Conservation (phyloP, 352 stramenopile genomes). For the Pythium brassicae region DNA sequence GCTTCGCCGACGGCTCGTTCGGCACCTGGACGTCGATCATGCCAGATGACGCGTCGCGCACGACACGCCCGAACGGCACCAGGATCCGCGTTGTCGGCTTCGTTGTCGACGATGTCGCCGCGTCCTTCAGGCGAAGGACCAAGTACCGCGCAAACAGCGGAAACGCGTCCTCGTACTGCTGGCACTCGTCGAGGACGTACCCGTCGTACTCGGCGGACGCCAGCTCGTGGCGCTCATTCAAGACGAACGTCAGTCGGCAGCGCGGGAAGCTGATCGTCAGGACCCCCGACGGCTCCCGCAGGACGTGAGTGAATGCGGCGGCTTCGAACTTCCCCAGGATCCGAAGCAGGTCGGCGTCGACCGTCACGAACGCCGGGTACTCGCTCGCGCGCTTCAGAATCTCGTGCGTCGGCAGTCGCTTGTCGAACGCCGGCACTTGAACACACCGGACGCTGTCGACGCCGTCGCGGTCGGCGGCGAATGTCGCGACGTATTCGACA, state of each 20-base stretch:
- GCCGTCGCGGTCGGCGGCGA: neutral
- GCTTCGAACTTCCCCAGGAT: conserved; percentile 45
- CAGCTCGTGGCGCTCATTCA: conserved; percentile 16
- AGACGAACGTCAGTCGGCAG: conserved; percentile 31
- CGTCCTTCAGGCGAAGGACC: conserved; percentile 16
- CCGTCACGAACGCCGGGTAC: conserved; percentile 26
- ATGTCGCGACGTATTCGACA: conserved; percentile 1
- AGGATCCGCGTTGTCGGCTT: conserved; percentile 23
- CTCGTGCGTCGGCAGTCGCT: conserved; percentile 5
- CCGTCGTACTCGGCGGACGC: conserved; percentile 33
- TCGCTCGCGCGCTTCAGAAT: conserved; percentile 9
- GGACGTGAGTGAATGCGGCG: conserved; percentile 24
- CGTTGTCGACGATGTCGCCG: conserved; percentile 12
- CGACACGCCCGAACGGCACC: conserved; percentile 26
- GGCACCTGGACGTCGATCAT: conserved; percentile 23
- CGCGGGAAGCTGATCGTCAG: conserved; percentile 41
- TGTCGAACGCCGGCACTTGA: conserved; percentile 30
- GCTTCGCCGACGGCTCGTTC: neutral
- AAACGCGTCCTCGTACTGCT: conserved; percentile 40
- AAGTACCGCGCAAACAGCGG: conserved; percentile 36
- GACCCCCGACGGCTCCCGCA: conserved; percentile 7
- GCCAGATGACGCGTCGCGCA: neutral
- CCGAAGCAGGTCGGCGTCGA: conserved; percentile 5
- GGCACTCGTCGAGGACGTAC: conserved; percentile 25
- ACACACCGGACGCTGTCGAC: conserved; percentile 19